Conservation (phyloP, 2,329 filamentous ascomycete species). For the Colletotrichum lindemuthianum region DNA sequence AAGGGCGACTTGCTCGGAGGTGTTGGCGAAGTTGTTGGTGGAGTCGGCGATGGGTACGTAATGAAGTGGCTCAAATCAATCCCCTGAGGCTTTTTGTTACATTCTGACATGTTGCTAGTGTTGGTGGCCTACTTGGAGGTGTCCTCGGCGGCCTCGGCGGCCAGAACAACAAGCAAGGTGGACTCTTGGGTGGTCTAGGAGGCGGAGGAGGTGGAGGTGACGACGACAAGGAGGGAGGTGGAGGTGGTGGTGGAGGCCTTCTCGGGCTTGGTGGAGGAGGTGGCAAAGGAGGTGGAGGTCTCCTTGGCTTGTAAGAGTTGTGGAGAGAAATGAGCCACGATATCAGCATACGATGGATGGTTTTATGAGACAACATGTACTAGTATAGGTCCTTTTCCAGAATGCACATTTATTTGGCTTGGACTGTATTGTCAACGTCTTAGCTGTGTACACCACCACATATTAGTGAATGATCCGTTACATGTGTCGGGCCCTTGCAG, state of each 20-base stretch:
- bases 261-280: constrained; percentile 5
- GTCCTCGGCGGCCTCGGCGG: constrained; percentile 26
- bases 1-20: constrained; percentile 24
- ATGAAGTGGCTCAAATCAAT: not conserved
- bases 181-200: constrained; percentile 1
- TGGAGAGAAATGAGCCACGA: not conserved
- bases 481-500: too few species aligned
- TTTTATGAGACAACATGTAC: not conserved
- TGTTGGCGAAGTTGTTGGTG: constrained; percentile 29
- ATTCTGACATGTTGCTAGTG: not conserved
- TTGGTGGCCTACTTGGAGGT: constrained; percentile 26
- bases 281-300: constrained; percentile 5
- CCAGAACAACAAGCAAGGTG: not conserved
- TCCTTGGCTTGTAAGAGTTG: not conserved
- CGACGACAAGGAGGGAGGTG: not conserved
- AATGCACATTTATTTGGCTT: too few species aligned
- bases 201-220: constrained; percentile 2
- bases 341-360: too few species aligned
- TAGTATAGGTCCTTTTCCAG: too few species aligned
- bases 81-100: not conserved
- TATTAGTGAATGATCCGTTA: too few species aligned
- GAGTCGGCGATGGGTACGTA: constrained; percentile 27
- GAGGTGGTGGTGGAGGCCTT: not conserved
- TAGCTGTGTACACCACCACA: too few species aligned
- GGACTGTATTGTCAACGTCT: too few species aligned